Conservation (phyloP, 1,284 basidiomycete species). For the Sanghuangporus sanghuang region DNA sequence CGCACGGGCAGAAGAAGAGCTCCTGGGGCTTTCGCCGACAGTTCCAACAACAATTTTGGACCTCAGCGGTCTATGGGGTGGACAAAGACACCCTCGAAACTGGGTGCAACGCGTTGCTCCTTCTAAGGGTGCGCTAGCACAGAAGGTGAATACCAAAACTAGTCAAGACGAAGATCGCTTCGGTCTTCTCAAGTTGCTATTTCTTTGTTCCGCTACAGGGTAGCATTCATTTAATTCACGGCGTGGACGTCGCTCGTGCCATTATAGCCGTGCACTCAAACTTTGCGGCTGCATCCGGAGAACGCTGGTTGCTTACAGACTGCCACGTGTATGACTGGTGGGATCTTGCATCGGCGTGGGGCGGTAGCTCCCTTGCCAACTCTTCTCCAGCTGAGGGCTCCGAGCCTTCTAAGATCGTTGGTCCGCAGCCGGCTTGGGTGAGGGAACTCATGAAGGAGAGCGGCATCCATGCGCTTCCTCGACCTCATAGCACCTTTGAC, state of each 20-base stretch:
- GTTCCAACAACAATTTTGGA: constrained; percentile 51
- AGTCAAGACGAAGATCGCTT: neutral
- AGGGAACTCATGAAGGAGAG: constrained; percentile 51
- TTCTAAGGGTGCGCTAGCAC: constrained; percentile 46
- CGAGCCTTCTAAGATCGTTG: constrained; percentile 14
- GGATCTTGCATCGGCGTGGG: constrained; percentile 57
- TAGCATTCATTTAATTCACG: constrained; percentile 56
- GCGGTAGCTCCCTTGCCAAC: constrained; percentile 21
- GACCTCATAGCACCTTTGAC: constrained; percentile 42
- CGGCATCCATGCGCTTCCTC: constrained; percentile 47
- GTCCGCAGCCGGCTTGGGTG: constrained; percentile 39
- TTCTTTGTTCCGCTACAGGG: constrained; percentile 31
- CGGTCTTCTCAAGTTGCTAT: neutral
- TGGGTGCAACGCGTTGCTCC: constrained; percentile 50
- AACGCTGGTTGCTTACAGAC: constrained; percentile 56
- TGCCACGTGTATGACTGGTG: constrained; percentile 63
- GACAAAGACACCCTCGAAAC: constrained; percentile 39
- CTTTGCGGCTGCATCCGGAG: constrained; percentile 38
- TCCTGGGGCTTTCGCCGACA: constrained; percentile 40
- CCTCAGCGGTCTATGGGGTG: constrained; percentile 62
- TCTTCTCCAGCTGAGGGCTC: neutral
- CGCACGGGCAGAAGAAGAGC: constrained; percentile 47
- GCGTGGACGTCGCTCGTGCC: constrained; percentile 50
- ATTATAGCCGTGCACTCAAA: constrained; percentile 47
- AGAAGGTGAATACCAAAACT: constrained; percentile 34